These are phyloP conservation scores for Themeda triandra DNA, from an alignment of 176 grass and related monocot genomes.

Conservation along the genomic window DNA sequence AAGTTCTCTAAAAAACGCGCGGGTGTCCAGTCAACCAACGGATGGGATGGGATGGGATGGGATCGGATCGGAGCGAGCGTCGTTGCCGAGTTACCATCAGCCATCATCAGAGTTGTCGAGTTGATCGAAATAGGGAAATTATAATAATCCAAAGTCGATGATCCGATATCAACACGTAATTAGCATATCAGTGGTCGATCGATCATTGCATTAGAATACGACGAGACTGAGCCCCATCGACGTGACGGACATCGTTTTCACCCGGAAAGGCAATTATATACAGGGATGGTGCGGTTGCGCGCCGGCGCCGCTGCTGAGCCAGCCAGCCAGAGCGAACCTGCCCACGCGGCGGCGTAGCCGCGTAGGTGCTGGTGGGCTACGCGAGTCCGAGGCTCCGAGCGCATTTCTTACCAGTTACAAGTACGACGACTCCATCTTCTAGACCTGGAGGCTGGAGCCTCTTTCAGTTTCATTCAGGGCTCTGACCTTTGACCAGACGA, in stretches of 20 bases:
- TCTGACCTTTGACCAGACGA: constrained; percentile 9
- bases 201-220: neutral
- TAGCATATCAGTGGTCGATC: neutral
- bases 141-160: neutral
- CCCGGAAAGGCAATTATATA: neutral
- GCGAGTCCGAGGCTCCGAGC: too few relatives aligned
- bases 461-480: neutral
- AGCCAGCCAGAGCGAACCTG: neutral
- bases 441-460: too few relatives aligned
- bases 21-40: too few relatives aligned
- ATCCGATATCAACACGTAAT: neutral
- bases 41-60: too few relatives aligned
- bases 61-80: neutral
- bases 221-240: neutral
- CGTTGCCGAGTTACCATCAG: neutral
- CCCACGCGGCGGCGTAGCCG: too few relatives aligned
- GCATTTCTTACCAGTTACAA: neutral
- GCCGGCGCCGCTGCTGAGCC: neutral
- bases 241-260: neutral
- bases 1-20: too few relatives aligned
- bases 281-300: neutral
- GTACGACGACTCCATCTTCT: too few relatives aligned
- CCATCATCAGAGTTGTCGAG: too few relatives aligned
- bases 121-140: neutral
- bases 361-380: neutral